Evolutionary conservation across 768 basidiomycete species (phyloP).

Genomic region (Phallus indusiatus): DNA sequence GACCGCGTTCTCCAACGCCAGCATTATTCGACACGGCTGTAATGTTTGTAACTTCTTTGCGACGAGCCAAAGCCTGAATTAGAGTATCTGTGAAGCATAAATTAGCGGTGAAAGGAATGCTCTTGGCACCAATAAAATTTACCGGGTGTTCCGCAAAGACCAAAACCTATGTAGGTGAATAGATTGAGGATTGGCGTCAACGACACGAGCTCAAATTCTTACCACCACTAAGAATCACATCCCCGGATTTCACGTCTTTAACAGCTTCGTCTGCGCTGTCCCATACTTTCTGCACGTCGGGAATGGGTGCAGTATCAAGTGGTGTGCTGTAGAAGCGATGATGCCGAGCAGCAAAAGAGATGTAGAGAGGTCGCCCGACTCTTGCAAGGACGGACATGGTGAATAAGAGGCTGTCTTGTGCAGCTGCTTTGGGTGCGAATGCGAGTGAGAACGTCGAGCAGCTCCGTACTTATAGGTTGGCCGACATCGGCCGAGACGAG

Average conservation of each 20-base stretch:
- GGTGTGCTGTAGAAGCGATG: slow-evolving; percentile 7
- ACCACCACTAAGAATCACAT: slow-evolving; percentile 77
- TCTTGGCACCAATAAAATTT: slow-evolving; percentile 9
- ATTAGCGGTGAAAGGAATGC: neutral
- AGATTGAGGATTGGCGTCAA: neutral
- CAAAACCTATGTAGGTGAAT: slow-evolving; percentile 55
- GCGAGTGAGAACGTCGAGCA: neutral
- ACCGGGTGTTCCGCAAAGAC: slow-evolving; percentile 85
- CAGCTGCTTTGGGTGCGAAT: neutral
- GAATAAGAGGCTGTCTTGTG: neutral
- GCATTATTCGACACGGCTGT: slow-evolving; percentile 89
- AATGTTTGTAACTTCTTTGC: slow-evolving; percentile 63
- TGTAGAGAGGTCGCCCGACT: neutral
- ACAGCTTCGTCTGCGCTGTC: slow-evolving; percentile 75
- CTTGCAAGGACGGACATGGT: neutral
- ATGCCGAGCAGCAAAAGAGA: neutral
- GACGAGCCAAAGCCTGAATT: slow-evolving; percentile 63
- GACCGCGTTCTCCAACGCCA: slow-evolving; percentile 58
- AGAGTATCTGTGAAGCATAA: slow-evolving; percentile 52
- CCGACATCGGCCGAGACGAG: neutral
- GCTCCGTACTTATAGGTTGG: no score
- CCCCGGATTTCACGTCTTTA: slow-evolving; percentile 71
- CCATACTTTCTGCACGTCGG: slow-evolving; percentile 60
- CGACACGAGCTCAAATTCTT: slow-evolving; percentile 16
- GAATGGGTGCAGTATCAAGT: slow-evolving; percentile 19